Base-by-base conservation (phyloP, 208 protist species). In the Herpetomonas tarakana region DNA sequence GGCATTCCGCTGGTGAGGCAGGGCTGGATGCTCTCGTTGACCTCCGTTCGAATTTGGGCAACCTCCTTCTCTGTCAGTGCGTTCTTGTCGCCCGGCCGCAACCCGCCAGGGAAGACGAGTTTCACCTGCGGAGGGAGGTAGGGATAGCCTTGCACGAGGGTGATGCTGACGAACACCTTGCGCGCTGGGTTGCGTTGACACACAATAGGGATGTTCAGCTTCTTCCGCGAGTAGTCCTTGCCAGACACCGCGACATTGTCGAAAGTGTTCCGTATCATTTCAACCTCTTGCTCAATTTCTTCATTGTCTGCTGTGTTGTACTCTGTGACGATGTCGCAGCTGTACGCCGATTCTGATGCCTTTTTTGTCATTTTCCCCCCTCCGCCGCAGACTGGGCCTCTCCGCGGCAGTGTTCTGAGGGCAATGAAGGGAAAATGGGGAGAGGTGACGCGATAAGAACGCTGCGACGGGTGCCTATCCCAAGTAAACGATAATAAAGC, bases 231-330 rank as follows among this genome's bases (percentile, higher is more conserved):
- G 31, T 66, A 58, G 18, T 78, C 77, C 14, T 66, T 56, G 22
- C 77, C 76, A 1, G 58, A 58, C 7, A 93, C 71, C 3, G 27
- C 51, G 16, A 86, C 78, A 53, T 80, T 68, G 7, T 90, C 83
- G 69, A 86, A 93, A 24, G 75, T 84, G 35, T 62, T 67, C 27
- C 61, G 58, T 14, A 93, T 65, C 22, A 88, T 68, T 19, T 89
- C 78, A 29, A 93, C 83, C 50, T 93, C 87, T 31, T 87, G 76
- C 12, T 60, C 71, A 9, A 93, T 69, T 53, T 78, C 67, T 44
- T 71, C 76, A 46, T 71, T 81, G 11, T 71, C 52, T 28, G 70
- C 62, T 0, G 82, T 83, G 61, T 74, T 63, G 28, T 86, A 83
- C 39, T 71, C 78, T 18, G 72, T 26, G 19, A 93, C 71, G 25